Percentiles rank a stretch among this genome's conserved stretches.
Evolutionary conservation across 805 yeast genomes (phyloP).

Genomic region (Ogataea saltuana): DNA sequence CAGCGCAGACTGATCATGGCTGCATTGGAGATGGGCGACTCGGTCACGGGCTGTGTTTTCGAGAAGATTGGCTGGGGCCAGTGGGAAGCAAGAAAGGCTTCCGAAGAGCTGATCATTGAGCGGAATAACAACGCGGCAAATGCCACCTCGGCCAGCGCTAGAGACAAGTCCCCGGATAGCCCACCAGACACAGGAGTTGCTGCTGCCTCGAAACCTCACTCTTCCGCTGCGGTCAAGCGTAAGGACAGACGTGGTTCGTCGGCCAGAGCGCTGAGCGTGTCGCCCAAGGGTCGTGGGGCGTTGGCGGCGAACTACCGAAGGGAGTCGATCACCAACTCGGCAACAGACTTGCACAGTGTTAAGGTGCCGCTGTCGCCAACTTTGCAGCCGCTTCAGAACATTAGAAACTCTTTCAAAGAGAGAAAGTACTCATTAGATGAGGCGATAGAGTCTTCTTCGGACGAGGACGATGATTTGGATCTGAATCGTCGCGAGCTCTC

Average conservation of each 20-base stretch:
- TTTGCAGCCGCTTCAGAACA: slow-evolving; percentile 30
- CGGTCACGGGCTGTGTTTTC: slow-evolving; percentile 63
- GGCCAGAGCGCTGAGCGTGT: slow-evolving; percentile 18
- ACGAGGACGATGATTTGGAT: slow-evolving; percentile 37
- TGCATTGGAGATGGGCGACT: slow-evolving; percentile 75
- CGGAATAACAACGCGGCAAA: slow-evolving; percentile 25
- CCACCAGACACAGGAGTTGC: slow-evolving; percentile 12
- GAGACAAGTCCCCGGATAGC: slow-evolving; percentile 21
- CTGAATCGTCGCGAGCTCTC: slow-evolving; percentile 31
- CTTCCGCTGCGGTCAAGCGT: slow-evolving; percentile 5
- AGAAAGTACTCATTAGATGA: slow-evolving; percentile 37
- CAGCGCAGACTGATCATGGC: slow-evolving; percentile 90
- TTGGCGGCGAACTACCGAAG: slow-evolving; percentile 37
- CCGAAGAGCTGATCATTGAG: slow-evolving; percentile 26
- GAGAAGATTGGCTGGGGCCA: slow-evolving; percentile 98
- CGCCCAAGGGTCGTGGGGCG: slow-evolving; percentile 19
- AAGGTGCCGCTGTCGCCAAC: slow-evolving; percentile 45
- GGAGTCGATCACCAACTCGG: slow-evolving; percentile 52
- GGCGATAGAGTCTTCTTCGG: slow-evolving; percentile 42
- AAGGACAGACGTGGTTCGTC: slow-evolving; percentile 19
- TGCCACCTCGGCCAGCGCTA: slow-evolving; percentile 10
- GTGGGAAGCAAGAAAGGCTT: slow-evolving; percentile 74
- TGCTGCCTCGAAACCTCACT: no score
- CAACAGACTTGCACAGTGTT: slow-evolving; percentile 45
- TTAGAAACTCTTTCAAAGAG: slow-evolving; percentile 33